Base-by-base conservation (phyloP, 768 basidiomycete genomes). In the Cystobasidium tubakii region DNA sequence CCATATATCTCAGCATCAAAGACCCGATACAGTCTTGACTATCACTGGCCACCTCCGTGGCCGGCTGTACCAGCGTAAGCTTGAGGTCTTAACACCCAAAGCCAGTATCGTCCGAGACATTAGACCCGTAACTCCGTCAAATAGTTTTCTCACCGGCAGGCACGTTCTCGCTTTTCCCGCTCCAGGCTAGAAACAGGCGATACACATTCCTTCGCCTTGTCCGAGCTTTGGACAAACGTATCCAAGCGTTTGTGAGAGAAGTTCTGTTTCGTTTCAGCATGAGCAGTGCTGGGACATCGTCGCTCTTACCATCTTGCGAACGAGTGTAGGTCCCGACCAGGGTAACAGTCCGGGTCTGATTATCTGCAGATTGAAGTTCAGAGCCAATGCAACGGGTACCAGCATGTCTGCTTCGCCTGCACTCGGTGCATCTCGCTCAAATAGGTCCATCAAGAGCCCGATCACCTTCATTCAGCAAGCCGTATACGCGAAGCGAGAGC, bases 81-180 rank as follows among this genome's bases (percentile, higher is more conserved):
- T 91, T 91, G 73, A 92, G 82, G 77, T 96, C 93, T 1, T 87
- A 85, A n/a, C n/a, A n/a, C n/a, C n/a, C n/a, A n/a, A n/a, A n/a
- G n/a, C n/a, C n/a, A n/a, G n/a, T n/a, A n/a, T n/a, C n/a, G n/a
- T n/a, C n/a, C n/a, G n/a, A n/a, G n/a, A n/a, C n/a, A n/a, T n/a
- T n/a, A n/a, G n/a, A n/a, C n/a, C n/a, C n/a, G n/a, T n/a, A n/a
- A n/a, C n/a, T n/a, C n/a, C 23, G 54, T 25, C 54, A 33, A 19
- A 12, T 57, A 33, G 23, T 60, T n/a, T 17, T 3, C 63, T 27
- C 29, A 67, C 44, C 66, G 10, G 66, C 44, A 23, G n/a, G 44
- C 55, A n/a, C 50, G 27, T 33, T 44, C 27, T 10, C 23, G n/a
- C 44, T 92, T 1, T 85, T 91, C 73, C 89, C 86, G 39, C 88